These are phyloP conservation scores for Thinopyrum obtusiflorum DNA, from an alignment of 202 grass and related monocot genomes.

Conservation along the genomic window DNA sequence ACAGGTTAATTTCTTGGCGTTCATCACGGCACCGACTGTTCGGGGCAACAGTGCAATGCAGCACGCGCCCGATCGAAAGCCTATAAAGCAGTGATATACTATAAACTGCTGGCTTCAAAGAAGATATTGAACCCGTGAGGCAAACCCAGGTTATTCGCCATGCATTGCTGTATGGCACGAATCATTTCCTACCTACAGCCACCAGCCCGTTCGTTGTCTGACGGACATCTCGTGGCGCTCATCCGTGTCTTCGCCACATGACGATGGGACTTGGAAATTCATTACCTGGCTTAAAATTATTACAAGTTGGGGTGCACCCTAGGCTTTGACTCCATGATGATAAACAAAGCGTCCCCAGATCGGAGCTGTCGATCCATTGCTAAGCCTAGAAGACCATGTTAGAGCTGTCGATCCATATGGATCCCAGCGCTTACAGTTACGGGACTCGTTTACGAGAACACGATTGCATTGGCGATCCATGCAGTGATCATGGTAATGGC, in stretches of 20 bases:
- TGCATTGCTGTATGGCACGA: background rate
- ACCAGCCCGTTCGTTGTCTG: background rate
- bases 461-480: background rate
- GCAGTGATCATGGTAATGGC: background rate
- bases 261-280: background rate
- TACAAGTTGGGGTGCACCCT: background rate
- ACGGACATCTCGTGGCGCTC: background rate
- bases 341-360: background rate
- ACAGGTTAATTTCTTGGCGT: background rate
- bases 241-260: background rate
- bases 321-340: background rate
- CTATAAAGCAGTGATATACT: background rate
- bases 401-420: background rate
- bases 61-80: background rate
- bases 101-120: background rate
- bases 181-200: constrained; percentile 30
- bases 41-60: background rate
- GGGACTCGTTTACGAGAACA: background rate
- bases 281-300: background rate
- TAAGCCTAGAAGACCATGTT: background rate
- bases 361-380: background rate
- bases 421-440: background rate
- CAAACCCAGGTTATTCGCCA: background rate
- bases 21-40: background rate
- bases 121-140: background rate